phyloP scores from a whole-genome alignment of 75 land plant genomes.

The Adiantum capillusveneris region DNA sequence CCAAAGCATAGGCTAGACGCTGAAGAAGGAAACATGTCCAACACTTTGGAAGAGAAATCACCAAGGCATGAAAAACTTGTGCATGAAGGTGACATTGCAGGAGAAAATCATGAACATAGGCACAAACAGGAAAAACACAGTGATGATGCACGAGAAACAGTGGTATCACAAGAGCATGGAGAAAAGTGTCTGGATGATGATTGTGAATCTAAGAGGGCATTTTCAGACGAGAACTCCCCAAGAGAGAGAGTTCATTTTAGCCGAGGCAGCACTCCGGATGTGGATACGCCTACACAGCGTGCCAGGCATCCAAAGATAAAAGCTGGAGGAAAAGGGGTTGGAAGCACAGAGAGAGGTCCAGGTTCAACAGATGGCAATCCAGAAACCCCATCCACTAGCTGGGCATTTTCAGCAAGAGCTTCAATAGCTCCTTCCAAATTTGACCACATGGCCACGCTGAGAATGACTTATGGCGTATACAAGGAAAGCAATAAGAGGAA shows the following conservation, averaged over 20 bases:
- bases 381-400: conserved; percentile 1
- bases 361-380: neutral
- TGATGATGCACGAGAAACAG: neutral
- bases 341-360: neutral
- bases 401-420: conserved; percentile 8
- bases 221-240: conserved; percentile 5
- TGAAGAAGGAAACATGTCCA: too few relatives aligned
- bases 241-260: conserved; percentile 4
- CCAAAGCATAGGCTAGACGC: too few relatives aligned
- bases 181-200: conserved; percentile 5
- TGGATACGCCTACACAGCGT: conserved; percentile 1
- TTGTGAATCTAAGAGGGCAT: neutral
- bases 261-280: neutral
- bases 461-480: conserved; percentile 22
- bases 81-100: too few relatives aligned
- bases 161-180: too few relatives aligned
- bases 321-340: neutral
- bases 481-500: conserved; percentile 21
- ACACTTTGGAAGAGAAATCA: too few relatives aligned
- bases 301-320: neutral
- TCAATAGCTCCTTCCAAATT: conserved; percentile 16
- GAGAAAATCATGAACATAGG: neutral
- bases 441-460: conserved; percentile 27
- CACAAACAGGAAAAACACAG: neutral
- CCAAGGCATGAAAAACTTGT: too few relatives aligned